A percentile compares a stretch with the other conserved stretches of the same genome.
phyloP scores from a whole-genome alignment of 2,329 filamentous ascomycete genomes.

The Zymoseptoria passerinii region DNA sequence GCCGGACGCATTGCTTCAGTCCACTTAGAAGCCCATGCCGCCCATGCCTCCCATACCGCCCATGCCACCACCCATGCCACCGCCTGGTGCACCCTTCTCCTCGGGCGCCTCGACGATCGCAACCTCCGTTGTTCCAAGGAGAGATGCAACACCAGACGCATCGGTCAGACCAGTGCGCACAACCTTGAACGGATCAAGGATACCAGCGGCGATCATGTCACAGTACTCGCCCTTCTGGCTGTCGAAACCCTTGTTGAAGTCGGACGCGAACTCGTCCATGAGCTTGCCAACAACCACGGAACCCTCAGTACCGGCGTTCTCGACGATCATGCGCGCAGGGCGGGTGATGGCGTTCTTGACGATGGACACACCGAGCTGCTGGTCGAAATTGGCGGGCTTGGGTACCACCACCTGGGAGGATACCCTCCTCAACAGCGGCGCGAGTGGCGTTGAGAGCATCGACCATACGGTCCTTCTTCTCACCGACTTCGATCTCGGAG shows the following conservation, averaged over 20 bases:
- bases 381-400: constrained; percentile 94
- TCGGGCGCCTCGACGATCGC: constrained; percentile 94
- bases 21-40: constrained; percentile 22
- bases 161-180: constrained; percentile 93
- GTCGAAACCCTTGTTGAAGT: constrained; percentile 99
- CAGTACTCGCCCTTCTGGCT: constrained; percentile 95
- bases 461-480: constrained; percentile 99
- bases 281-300: constrained; percentile 97
- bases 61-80: constrained; percentile 51
- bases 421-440: constrained; percentile 97
- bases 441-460: constrained; percentile 97
- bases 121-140: constrained; percentile 96
- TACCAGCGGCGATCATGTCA: constrained; percentile 95
- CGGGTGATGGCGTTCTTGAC: constrained; percentile 97
- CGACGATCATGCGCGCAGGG: constrained; percentile 88
- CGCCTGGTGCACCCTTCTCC: constrained; percentile 63
- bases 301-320: constrained; percentile 94
- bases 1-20: not conserved
- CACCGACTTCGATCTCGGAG: constrained; percentile 95
- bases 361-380: constrained; percentile 95
- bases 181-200: constrained; percentile 98
- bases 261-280: constrained; percentile 77
- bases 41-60: constrained; percentile 45
- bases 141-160: constrained; percentile 89
- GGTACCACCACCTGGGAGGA: constrained; percentile 96